Base-by-base conservation (phyloP, 306 rosid species). In the Lathyrus sativus region DNA sequence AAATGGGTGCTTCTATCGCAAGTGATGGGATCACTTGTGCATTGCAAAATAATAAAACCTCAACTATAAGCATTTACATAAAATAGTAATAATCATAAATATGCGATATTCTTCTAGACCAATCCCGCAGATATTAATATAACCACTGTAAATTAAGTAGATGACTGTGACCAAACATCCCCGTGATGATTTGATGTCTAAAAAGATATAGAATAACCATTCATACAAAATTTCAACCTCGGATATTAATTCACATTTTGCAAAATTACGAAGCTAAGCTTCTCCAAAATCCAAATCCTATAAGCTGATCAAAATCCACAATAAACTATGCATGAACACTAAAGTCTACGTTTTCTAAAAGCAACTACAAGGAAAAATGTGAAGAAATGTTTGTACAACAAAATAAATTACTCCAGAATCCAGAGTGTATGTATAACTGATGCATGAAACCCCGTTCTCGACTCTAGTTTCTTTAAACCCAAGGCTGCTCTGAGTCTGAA, bases 321-420 rank as follows among this genome's bases (percentile, higher is more conserved):
- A 45, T 67, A 78, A 75, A 37, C 72, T 67, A 68, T 29, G 38
- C 9, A 46, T 75, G 62, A 78, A 60, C 68, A 45, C 81, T 74
- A 49, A 29, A 61, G 74, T 79, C 77, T 85, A 76, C 22, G 67
- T 68, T 71, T 71, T 69, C 24, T 51, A 53, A 46, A 62, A 54
- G 49, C 31, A 41, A 51, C 33, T 65, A 24, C 6, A 17, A 15
- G n/a, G 57, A 67, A 38, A 39, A 46, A 17, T 68, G 46, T 19
- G 67, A 4, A 6, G 67, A 62, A 58, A 78, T 37, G 78, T 83
- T 83, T 83, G 82, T 79, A 83, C 90, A 81, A 77, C 83, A 82
- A 63, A 70, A 62, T 42, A 65, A 57, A 69, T 59, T 65, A 72
- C 77, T 75, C 70, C 51, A 67, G 75, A 55, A 49, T 70, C 55